A percentile compares a stretch with the other conserved stretches of the same genome.
phyloP scores from a whole-genome alignment of 1,284 basidiomycete genomes.

The Mrakiaceae sp. region DNA sequence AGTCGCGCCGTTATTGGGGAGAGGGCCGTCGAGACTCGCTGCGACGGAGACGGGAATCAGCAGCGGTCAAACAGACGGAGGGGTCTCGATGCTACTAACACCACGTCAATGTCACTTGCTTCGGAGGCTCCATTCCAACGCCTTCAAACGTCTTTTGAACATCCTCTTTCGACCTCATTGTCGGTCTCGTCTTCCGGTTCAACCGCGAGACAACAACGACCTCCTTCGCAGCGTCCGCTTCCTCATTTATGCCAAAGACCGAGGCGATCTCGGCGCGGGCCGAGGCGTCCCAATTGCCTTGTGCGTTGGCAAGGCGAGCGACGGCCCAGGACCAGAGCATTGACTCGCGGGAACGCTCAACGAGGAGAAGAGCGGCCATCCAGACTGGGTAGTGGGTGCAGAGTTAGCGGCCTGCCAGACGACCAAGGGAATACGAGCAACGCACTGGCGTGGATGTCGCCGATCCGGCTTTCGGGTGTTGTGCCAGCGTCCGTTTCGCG shows the following conservation, averaged over 20 bases:
- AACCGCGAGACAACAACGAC: background rate
- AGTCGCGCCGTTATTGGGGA: background rate
- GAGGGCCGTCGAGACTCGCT: constrained; percentile 12
- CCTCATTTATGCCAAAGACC: background rate
- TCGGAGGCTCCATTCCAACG: background rate
- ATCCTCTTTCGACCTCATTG: background rate
- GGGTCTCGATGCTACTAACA: background rate
- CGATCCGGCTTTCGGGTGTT: background rate
- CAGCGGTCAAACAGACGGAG: no score
- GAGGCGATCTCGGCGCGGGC: constrained; percentile 23
- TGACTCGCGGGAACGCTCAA: constrained; percentile 11
- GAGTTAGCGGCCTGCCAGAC: no score
- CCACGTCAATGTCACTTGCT: background rate
- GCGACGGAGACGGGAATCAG: background rate
- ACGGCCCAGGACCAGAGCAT: constrained; percentile 14
- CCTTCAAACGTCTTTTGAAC: background rate
- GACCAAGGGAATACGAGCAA: no score
- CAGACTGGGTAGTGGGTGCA: background rate
- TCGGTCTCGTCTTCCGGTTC: background rate
- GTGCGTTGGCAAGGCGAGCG: background rate
- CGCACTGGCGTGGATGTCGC: constrained; percentile 10
- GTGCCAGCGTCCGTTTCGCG: constrained; percentile 5
- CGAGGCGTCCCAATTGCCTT: constrained; percentile 23
- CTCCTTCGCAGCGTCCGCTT: background rate
- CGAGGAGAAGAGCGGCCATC: constrained; percentile 9